A percentile compares a stretch with the other conserved stretches of the same genome.
These are phyloP conservation scores for Ustulina deusta DNA, from an alignment of 2,329 filamentous ascomycete species.

Conservation along the genomic window DNA sequence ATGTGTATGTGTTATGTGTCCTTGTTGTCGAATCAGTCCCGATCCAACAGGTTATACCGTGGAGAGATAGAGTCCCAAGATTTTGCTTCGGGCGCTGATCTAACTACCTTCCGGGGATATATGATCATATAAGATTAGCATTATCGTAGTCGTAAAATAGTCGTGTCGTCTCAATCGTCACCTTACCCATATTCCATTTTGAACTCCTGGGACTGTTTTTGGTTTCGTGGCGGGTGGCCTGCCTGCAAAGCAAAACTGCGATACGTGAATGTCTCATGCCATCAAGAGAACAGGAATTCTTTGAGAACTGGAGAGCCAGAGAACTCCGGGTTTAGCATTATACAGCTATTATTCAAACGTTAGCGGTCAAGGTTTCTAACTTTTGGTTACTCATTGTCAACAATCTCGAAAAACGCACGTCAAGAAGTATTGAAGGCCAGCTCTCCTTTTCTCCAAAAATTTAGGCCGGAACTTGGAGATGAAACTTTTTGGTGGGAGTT, in stretches of 20 bases:
- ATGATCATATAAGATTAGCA: conserved; percentile 46
- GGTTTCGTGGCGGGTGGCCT: background rate
- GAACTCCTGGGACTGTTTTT: background rate
- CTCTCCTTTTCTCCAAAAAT: conserved; percentile 86
- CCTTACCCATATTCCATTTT: conserved; percentile 6
- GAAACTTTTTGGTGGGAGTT: conserved; percentile 89
- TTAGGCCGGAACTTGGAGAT: conserved; percentile 85
- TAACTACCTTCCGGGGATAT: conserved; percentile 22
- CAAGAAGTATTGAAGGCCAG: conserved; percentile 90
- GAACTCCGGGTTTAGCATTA: conserved; percentile 93
- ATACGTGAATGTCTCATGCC: conserved; percentile 7
- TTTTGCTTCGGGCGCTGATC: background rate
- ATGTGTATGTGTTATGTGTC: conserved; percentile 3
- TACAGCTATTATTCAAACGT: conserved; percentile 70
- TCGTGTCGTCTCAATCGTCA: conserved; percentile 34
- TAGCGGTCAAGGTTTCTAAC: conserved; percentile 8
- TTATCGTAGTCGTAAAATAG: conserved; percentile 41
- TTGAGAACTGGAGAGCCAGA: conserved; percentile 90
- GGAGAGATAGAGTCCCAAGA: background rate
- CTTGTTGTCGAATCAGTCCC: conserved; percentile 2
- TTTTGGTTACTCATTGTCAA: too few species aligned
- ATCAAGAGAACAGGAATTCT: conserved; percentile 82
- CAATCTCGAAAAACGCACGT: conserved; percentile 71
- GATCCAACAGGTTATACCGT: background rate
- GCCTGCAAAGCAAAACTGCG: background rate